Evolutionary conservation across 2,329 filamentous ascomycete species (phyloP), one percentile per base, ranked within the genome.

Genomic region (Aureobasidium subglaciale): DNA sequence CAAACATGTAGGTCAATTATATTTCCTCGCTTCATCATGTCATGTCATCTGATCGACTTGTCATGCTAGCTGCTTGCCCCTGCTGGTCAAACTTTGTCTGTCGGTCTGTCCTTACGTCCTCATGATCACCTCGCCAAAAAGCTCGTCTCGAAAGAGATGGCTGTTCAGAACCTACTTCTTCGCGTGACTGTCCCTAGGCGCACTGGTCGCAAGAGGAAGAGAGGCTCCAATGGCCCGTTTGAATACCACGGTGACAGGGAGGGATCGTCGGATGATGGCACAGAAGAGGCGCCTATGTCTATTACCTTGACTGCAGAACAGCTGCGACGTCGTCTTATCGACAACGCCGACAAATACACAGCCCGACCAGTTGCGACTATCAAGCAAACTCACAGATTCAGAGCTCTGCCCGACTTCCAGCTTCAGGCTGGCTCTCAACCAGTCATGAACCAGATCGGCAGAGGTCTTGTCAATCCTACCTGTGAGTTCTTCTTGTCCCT

Each of bases 101-200:
- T 59, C 22, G 86, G 86, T 2, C 73, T 95, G n/a, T 88, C 87
- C 63, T 76, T 97, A 54, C 84, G 88, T 20, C 88, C 87, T 22
- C 81, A 90, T 60, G 90, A 95, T 68, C 85, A 86, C 2, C 83
- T 89, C 64, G 84, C 87, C 63, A 86, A 87, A 62, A 88, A 88
- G 8, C 76, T 96, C 59, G 76, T 86, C 62, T 96, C 92, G 7
- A 84, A 85, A 38, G 87, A 86, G 65, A 81, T 85, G 29, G 73
- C 81, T 18, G 87, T 89, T 9, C 88, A 90, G 66, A 95, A 96
- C 65, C 74, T 97, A 18, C 78, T 97, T 18, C 77, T 99, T 53
- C 91, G 90, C 68, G 79, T 99, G 55, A 90, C 86, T 0, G 83
- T 97, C 1, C 92, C 93, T 0, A 93, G 85, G 69, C 78, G 89